A percentile compares a stretch with the other conserved stretches of the same genome.
These are phyloP conservation scores for Claviceps arundinis DNA, from an alignment of 2,329 filamentous ascomycete species.

Conservation along the genomic window DNA sequence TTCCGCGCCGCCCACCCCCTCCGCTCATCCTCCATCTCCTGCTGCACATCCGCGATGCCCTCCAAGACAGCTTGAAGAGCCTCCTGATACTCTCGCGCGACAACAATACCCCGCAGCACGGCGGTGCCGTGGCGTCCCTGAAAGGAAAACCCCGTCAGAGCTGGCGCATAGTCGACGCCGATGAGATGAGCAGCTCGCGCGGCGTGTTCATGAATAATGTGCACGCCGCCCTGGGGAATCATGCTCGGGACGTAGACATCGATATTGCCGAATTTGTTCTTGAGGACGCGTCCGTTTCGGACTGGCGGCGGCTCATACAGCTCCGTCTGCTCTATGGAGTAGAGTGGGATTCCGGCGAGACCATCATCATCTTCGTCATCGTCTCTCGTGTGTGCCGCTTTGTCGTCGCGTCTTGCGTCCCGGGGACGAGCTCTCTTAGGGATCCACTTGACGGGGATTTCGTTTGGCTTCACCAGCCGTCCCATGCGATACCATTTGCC, in stretches of 20 bases:
- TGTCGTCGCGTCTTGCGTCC: slow-evolving; percentile 11
- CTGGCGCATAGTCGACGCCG: slow-evolving; percentile 75
- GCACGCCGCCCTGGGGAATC: slow-evolving; percentile 69
- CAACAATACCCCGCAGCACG: slow-evolving; percentile 63
- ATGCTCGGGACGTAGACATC: slow-evolving; percentile 88
- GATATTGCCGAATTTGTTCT: slow-evolving; percentile 88
- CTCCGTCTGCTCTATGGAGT: slow-evolving; percentile 52
- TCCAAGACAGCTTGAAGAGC: slow-evolving; percentile 57
- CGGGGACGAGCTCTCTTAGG: slow-evolving; percentile 30
- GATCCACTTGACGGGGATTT: slow-evolving; percentile 71
- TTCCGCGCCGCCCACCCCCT: slow-evolving; percentile 60
- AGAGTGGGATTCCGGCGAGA: slow-evolving; percentile 40
- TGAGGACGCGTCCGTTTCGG: slow-evolving; percentile 61
- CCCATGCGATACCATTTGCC: slow-evolving; percentile 90
- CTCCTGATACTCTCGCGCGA: slow-evolving; percentile 57
- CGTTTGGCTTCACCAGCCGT: slow-evolving; percentile 60
- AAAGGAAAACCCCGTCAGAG: slow-evolving; percentile 83
- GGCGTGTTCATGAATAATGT: slow-evolving; percentile 50
- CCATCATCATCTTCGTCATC: slow-evolving; percentile 16
- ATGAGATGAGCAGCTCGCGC: slow-evolving; percentile 60
- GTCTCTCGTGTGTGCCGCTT: slow-evolving; percentile 5
- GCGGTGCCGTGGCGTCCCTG: slow-evolving; percentile 77
- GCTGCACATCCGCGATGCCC: slow-evolving; percentile 52
- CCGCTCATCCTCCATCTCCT: slow-evolving; percentile 52
- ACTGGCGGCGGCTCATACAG: slow-evolving; percentile 67